Evolutionary conservation across 2,329 filamentous ascomycete genomes (phyloP).

Genomic region (Fusarium sp.): DNA sequence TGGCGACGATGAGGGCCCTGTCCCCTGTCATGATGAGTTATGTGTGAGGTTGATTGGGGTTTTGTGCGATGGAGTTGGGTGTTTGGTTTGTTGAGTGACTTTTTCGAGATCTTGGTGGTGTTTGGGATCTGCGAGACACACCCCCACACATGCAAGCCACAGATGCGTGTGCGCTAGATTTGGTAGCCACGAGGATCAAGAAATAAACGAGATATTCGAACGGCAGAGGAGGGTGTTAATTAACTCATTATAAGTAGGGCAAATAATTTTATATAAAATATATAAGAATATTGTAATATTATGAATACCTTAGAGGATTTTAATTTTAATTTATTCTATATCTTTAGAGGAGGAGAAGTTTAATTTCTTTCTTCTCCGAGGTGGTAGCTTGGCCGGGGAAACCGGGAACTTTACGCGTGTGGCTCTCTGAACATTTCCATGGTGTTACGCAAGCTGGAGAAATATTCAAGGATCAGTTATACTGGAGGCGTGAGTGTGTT

Average conservation of each 20-base stretch:
- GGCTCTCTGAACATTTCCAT: background rate
- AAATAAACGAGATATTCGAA: no score
- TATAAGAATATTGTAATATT: no score
- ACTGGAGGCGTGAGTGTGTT: background rate
- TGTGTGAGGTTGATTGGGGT: no score
- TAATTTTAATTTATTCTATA: no score
- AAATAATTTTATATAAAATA: no score
- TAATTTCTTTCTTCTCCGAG: no score
- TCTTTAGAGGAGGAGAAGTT: no score
- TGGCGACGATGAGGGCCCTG: slow-evolving; percentile 76
- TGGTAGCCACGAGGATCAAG: background rate
- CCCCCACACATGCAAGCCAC: background rate
- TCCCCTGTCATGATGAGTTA: slow-evolving; percentile 49
- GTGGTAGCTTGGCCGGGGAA: background rate
- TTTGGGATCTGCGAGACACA: background rate
- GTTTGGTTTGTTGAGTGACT: background rate
- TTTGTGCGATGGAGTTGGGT: no score
- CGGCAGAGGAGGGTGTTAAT: no score
- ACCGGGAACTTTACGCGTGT: background rate
- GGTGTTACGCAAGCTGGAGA: background rate
- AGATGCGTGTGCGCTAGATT: background rate
- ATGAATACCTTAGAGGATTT: no score
- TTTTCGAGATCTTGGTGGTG: background rate
- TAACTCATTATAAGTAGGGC: no score
- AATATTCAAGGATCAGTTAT: slow-evolving; percentile 8